phyloP scores from a whole-genome alignment of 768 basidiomycete species.

The Lactarius trivialis region DNA sequence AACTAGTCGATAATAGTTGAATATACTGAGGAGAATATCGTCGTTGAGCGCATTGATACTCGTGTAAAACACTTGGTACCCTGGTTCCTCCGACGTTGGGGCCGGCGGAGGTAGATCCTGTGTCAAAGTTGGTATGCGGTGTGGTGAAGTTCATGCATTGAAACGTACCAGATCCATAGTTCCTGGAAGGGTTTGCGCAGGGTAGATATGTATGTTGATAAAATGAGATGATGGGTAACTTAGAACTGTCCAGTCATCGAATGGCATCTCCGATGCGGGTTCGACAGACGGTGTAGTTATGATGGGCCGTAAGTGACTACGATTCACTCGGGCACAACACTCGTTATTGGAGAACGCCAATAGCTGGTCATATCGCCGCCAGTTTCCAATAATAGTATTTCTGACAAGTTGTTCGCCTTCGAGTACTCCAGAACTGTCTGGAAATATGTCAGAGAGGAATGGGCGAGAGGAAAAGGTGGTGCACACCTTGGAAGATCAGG shows the following conservation, averaged over 20 bases:
- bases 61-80: not conserved
- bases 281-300: not conserved
- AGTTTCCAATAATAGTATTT: not conserved
- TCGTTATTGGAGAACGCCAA: not conserved
- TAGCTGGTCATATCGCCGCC: not conserved
- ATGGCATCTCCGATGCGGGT: not conserved
- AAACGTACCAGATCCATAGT: not conserved
- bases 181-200: too few species aligned
- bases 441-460: not conserved
- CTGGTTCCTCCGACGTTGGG: not conserved
- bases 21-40: not conserved
- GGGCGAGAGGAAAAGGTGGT: not conserved
- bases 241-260: not conserved
- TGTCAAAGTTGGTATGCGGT: not conserved
- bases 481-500: slow-evolving; percentile 5
- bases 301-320: not conserved
- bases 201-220: not conserved
- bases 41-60: not conserved
- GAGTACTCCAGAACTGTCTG: not conserved
- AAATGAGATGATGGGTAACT: not conserved
- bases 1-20: not conserved
- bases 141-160: not conserved
- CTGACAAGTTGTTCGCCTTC: slow-evolving; percentile 3
- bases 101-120: not conserved
- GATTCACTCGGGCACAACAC: not conserved